Evolutionary conservation across 768 basidiomycete genomes (phyloP), one percentile per base, ranked within the genome.

Genomic region (Russula compacta): DNA sequence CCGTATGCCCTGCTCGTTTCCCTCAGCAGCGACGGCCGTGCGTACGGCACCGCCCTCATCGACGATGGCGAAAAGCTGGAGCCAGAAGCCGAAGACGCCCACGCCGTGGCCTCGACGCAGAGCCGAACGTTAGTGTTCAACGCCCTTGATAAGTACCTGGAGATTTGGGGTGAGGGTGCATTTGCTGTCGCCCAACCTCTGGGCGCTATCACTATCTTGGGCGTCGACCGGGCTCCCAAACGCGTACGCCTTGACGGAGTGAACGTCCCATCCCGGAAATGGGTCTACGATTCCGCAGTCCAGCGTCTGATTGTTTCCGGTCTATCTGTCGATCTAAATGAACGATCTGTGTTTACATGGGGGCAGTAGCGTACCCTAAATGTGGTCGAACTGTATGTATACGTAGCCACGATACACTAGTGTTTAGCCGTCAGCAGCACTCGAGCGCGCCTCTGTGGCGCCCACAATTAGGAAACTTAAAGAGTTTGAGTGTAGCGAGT

Each of bases 51-150:
- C 32, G 82, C 83, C 0, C 86, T 84, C 68, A 64, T 90, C 19
- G 89, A 90, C 68, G 89, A 90, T 67, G 89, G 87, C 9, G 76
- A 82, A 39, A 83, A 76, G 66, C 68, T 78, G 58, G 82, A 82
- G 21, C 24, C 19, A 8, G 17, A 53, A n/a, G 29, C 24, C 3
- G 32, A 10, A 4, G 29, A 33, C 15, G 6, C 15, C 15, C 6
- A 82, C 83, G 6, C 15, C 3, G 6, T 1, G 24, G 24, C 24
- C 24, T 29, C 33, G n/a, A 79, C 79, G n/a, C 76, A 78, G 4
- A 79, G 73, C 69, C 78, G 75, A 56, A 78, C 67, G 8, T 67
- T 88, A 56, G 76, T 67, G 1, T 80, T 88, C 68, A 54, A 63
- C 0, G 79, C 76, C 8, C 60, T 64, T 4, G 65, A 66, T 14